These are phyloP conservation scores for Serendipita sp. DNA, from an alignment of 768 basidiomycete genomes.

Conservation along the genomic window DNA sequence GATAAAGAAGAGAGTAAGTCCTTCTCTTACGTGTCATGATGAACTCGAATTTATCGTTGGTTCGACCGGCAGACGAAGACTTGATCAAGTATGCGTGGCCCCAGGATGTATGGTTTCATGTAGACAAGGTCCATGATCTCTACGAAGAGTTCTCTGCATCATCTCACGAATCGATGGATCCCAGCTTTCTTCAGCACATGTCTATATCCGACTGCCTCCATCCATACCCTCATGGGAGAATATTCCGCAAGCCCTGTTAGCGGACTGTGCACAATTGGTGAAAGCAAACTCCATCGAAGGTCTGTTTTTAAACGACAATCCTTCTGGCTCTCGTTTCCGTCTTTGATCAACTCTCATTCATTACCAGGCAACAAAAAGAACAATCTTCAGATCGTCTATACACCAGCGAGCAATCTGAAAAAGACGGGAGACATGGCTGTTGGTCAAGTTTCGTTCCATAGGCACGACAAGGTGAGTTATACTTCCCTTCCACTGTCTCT, in stretches of 20 bases:
- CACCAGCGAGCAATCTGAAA: slow-evolving; percentile 85
- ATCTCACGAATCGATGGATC: slow-evolving; percentile 8
- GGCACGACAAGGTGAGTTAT: slow-evolving; percentile 55
- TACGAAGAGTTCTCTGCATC: slow-evolving; percentile 7
- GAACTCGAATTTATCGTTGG: no score
- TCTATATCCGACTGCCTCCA: slow-evolving; percentile 80
- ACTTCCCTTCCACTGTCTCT: background rate
- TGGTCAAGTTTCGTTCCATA: slow-evolving; percentile 90
- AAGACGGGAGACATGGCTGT: slow-evolving; percentile 98
- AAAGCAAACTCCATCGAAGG: slow-evolving; percentile 98
- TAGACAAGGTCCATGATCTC: slow-evolving; percentile 45
- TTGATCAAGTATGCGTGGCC: slow-evolving; percentile 86
- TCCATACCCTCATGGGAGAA: slow-evolving; percentile 48
- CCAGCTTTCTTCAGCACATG: slow-evolving; percentile 78
- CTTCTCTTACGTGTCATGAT: no score
- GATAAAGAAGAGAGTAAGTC: slow-evolving; percentile 89
- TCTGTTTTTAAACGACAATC: slow-evolving; percentile 15
- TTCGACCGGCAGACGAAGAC: slow-evolving; percentile 60
- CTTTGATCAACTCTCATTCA: background rate
- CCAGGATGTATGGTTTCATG: slow-evolving; percentile 87
- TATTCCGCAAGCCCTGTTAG: slow-evolving; percentile 63
- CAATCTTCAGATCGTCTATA: slow-evolving; percentile 84
- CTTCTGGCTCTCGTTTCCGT: background rate
- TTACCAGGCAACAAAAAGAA: slow-evolving; percentile 84
- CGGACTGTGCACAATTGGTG: slow-evolving; percentile 85